Percentiles rank a stretch among this genome's conserved stretches.
Evolutionary conservation across 2,329 filamentous ascomycete genomes (phyloP).

Genomic region (Aspergillus eucalypticola): DNA sequence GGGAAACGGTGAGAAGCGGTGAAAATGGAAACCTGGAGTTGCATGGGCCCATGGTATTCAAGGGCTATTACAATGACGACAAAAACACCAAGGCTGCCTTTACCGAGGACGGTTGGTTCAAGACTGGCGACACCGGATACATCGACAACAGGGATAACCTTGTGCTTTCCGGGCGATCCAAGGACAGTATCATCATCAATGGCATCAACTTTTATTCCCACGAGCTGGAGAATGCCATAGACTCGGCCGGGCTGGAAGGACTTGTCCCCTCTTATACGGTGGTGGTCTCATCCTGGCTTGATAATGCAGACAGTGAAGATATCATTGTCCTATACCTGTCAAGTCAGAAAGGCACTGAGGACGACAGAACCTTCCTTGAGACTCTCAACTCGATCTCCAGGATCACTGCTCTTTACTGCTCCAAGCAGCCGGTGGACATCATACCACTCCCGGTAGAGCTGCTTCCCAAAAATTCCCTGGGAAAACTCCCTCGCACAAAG

Average conservation of each 20-base stretch:
- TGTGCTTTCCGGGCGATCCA: not conserved
- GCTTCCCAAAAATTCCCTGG: not conserved
- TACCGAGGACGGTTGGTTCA: conserved; percentile 3
- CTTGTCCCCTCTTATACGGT: conserved; percentile 1
- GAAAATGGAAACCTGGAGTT: conserved; percentile 3
- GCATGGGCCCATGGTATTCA: conserved; percentile 1
- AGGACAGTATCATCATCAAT: conserved; percentile 7
- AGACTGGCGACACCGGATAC: not conserved
- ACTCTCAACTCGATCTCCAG: not conserved
- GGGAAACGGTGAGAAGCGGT: not conserved
- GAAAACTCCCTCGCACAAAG: conserved; percentile 3
- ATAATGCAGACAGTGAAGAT: conserved; percentile 1
- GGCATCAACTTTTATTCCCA: conserved; percentile 3
- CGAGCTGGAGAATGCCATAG: conserved; percentile 3
- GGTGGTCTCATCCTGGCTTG: not conserved
- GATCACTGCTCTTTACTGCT: not conserved
- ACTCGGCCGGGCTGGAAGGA: not conserved
- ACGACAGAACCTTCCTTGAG: not conserved
- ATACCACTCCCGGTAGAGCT: not conserved
- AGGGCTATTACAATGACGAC: conserved; percentile 5
- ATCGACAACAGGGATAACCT: conserved; percentile 4
- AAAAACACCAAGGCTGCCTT: not conserved
- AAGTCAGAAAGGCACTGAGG: not conserved
- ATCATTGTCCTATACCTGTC: not conserved
- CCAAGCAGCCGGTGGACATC: conserved; percentile 1